phyloP scores from a whole-genome alignment of 2,329 filamentous ascomycete species.

The Fusarium chlamydosporum region DNA sequence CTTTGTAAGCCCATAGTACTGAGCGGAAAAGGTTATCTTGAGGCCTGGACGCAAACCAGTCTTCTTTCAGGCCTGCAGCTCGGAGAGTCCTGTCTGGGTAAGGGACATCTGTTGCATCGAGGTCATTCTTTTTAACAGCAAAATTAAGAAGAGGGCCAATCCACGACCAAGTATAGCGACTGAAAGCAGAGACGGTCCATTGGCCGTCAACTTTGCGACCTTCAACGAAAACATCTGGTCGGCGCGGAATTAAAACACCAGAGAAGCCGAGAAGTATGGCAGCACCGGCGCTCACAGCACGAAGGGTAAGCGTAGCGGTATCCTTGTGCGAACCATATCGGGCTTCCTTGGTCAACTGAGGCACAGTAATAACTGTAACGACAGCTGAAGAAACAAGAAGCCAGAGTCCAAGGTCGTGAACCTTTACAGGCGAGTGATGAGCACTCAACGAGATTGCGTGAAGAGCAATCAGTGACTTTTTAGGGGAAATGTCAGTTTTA shows the following conservation, averaged over 20 bases:
- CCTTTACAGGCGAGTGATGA: slow-evolving; percentile 65
- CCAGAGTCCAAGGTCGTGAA: slow-evolving; percentile 68
- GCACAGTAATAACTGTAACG: slow-evolving; percentile 60
- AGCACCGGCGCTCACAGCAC: slow-evolving; percentile 63
- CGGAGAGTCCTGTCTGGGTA: slow-evolving; percentile 70
- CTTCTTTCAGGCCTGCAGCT: slow-evolving; percentile 63
- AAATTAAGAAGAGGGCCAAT: slow-evolving; percentile 66
- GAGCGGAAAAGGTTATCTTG: slow-evolving; percentile 71
- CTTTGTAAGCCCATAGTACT: slow-evolving; percentile 70
- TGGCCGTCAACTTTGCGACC: slow-evolving; percentile 73
- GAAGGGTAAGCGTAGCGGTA: slow-evolving; percentile 60
- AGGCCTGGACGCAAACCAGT: slow-evolving; percentile 64
- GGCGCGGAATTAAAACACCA: slow-evolving; percentile 72
- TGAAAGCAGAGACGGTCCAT: slow-evolving; percentile 71
- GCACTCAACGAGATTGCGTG: slow-evolving; percentile 66
- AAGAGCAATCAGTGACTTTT: slow-evolving; percentile 64
- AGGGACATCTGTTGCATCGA: slow-evolving; percentile 74
- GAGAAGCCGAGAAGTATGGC: slow-evolving; percentile 62
- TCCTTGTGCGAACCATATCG: slow-evolving; percentile 52
- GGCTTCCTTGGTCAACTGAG: slow-evolving; percentile 60
- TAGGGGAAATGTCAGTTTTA: slow-evolving; percentile 12
- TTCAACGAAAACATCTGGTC: slow-evolving; percentile 75
- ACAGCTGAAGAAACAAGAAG: slow-evolving; percentile 63
- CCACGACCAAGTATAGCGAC: slow-evolving; percentile 77
- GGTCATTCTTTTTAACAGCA: slow-evolving; percentile 69